Evolutionary conservation across 148 eudicot genomes (phyloP).

Genomic region (Chenopodium formosanum): DNA sequence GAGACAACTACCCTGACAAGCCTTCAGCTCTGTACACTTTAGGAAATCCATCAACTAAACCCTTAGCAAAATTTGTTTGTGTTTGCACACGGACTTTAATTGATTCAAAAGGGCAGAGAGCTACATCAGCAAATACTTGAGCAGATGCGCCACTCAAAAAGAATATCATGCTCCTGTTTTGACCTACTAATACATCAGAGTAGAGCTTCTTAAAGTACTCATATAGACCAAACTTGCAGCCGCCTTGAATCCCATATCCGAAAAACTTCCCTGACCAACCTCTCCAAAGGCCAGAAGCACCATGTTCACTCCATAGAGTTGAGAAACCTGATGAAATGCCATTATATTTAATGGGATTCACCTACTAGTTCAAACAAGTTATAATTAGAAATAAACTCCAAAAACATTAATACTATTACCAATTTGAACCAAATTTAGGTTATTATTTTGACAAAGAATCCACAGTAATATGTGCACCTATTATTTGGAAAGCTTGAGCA

Average conservation of each 20-base stretch:
- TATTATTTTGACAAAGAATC: neutral
- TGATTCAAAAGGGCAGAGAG: conserved; percentile 90
- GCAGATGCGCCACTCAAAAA: conserved; percentile 94
- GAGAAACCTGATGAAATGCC: conserved; percentile 63
- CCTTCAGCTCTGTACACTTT: conserved; percentile 81
- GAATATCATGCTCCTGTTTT: conserved; percentile 62
- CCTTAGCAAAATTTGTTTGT: conserved; percentile 71
- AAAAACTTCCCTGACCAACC: conserved; percentile 95
- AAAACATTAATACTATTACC: neutral
- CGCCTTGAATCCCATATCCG: conserved; percentile 94
- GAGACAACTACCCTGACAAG: conserved; percentile 52
- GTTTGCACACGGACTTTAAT: conserved; percentile 93
- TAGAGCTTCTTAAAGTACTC: conserved; percentile 88
- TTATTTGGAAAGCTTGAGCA: neutral
- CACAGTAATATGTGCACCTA: neutral
- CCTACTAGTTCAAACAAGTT: conserved; percentile 36
- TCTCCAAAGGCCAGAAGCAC: conserved; percentile 86
- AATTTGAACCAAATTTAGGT: neutral
- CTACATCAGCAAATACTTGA: conserved; percentile 88
- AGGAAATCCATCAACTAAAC: conserved; percentile 86
- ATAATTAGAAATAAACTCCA: neutral
- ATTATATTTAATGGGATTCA: conserved; percentile 67
- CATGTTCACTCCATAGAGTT: conserved; percentile 74
- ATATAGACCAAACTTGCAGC: conserved; percentile 84
- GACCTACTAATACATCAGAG: conserved; percentile 61